Evolutionary conservation across 148 eudicot species (phyloP).

Genomic region (Spergularia bocconei): DNA sequence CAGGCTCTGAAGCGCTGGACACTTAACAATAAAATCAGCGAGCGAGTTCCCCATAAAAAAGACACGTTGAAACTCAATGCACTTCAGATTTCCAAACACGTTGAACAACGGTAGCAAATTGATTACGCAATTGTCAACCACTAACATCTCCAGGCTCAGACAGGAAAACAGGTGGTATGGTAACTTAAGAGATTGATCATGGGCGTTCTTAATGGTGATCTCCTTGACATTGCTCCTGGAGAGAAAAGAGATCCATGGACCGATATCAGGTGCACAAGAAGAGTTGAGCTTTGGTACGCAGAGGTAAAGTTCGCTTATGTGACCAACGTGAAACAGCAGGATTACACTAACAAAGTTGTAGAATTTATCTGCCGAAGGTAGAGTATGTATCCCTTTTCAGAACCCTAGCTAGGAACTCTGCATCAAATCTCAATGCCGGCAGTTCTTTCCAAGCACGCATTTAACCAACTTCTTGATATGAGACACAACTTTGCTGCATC

Average conservation of each 20-base stretch:
- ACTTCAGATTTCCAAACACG: background rate
- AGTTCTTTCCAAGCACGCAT: conserved; percentile 2
- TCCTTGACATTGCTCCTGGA: conserved; percentile 11
- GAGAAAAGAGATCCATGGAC: conserved; percentile 4
- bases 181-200: background rate
- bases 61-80: background rate
- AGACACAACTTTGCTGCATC: conserved; percentile 4
- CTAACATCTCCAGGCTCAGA: background rate
- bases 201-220: conserved; percentile 6
- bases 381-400: too few relatives aligned
- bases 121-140: background rate
- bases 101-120: conserved; percentile 1
- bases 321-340: conserved; percentile 15
- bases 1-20: conserved; percentile 15
- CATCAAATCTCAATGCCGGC: background rate
- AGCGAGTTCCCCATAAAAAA: conserved; percentile 8
- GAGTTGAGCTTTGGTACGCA: background rate
- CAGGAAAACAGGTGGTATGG: conserved; percentile 14
- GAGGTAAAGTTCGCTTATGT: conserved; percentile 5
- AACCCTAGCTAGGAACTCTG: background rate
- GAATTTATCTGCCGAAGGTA: background rate
- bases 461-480: conserved; percentile 7
- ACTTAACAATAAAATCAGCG: conserved; percentile 6
- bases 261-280: background rate
- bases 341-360: background rate